A percentile compares a stretch with the other conserved stretches of the same genome.
phyloP scores from a whole-genome alignment of 495 filamentous ascomycete species.

The Cercophora newfieldiana region DNA sequence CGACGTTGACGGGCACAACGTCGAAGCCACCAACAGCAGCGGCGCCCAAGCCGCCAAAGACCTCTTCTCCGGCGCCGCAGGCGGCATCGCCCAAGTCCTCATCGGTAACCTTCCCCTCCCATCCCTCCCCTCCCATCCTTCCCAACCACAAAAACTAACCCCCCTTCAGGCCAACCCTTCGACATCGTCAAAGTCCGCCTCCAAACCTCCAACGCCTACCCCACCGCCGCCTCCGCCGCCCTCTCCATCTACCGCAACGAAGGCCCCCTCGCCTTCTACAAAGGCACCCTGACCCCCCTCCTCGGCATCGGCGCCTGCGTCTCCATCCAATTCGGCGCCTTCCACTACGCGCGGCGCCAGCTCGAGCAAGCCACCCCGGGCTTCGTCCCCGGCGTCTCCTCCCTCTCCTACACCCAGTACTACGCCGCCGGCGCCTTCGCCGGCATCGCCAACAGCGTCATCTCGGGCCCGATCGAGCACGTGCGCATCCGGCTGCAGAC shows the following conservation, averaged over 20 bases:
- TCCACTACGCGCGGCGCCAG: slow-evolving; percentile 84
- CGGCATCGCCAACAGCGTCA: slow-evolving; percentile 82
- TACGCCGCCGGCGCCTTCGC: slow-evolving; percentile 89
- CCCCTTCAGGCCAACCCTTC: slow-evolving; percentile 83
- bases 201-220: slow-evolving; percentile 82
- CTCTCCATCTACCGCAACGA: slow-evolving; percentile 83
- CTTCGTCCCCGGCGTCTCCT: slow-evolving; percentile 14
- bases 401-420: slow-evolving; percentile 78
- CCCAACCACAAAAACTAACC: slow-evolving; percentile 22
- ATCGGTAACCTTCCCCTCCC: no score
- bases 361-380: slow-evolving; percentile 66
- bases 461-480: slow-evolving; percentile 94
- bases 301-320: slow-evolving; percentile 97
- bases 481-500: slow-evolving; percentile 97
- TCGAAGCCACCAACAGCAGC: slow-evolving; percentile 23
- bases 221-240: slow-evolving; percentile 75
- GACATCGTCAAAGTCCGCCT: slow-evolving; percentile 98
- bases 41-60: slow-evolving; percentile 76
- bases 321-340: slow-evolving; percentile 95
- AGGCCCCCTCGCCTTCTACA: slow-evolving; percentile 92
- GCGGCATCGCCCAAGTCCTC: slow-evolving; percentile 91
- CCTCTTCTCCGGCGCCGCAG: slow-evolving; percentile 83
- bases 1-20: slow-evolving; percentile 35
- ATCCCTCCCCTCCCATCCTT: no score
- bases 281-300: slow-evolving; percentile 93